These are phyloP conservation scores for Juglanconis sp. DNA, from an alignment of 2,329 filamentous ascomycete species.

Conservation along the genomic window DNA sequence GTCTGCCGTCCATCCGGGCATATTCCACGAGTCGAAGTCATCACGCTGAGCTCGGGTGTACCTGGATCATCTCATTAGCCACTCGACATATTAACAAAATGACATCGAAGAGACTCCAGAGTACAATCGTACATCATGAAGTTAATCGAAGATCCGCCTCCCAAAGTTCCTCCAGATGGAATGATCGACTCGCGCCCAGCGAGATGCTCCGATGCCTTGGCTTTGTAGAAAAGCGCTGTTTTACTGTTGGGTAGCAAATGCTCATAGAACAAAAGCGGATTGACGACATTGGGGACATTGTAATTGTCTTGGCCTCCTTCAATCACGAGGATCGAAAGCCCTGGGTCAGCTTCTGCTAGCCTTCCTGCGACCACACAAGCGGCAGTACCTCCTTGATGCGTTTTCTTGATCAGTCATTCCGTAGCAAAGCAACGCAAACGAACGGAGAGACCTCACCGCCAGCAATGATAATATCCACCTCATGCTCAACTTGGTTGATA, in stretches of 20 bases:
- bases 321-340: conserved; percentile 49
- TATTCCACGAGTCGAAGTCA: conserved; percentile 28
- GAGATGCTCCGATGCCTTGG: conserved; percentile 42
- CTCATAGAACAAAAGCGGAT: conserved; percentile 46
- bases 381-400: conserved; percentile 39
- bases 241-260: conserved; percentile 47
- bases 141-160: conserved; percentile 48
- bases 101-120: background rate
- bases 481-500: conserved; percentile 14
- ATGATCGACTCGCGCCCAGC: conserved; percentile 40
- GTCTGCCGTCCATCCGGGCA: conserved; percentile 24
- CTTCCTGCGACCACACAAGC: conserved; percentile 48
- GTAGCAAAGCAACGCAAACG: no score
- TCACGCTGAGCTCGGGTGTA: conserved; percentile 26
- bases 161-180: conserved; percentile 42
- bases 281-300: conserved; percentile 45
- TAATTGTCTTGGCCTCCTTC: conserved; percentile 53
- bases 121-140: conserved; percentile 35
- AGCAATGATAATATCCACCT: conserved; percentile 40
- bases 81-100: no score
- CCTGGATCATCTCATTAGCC: conserved; percentile 1
- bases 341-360: conserved; percentile 47
- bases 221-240: conserved; percentile 44
- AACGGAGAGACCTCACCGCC: conserved; percentile 16
- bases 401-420: no score